Base-by-base conservation (phyloP, 768 basidiomycete genomes). In the Zangia roseola region DNA sequence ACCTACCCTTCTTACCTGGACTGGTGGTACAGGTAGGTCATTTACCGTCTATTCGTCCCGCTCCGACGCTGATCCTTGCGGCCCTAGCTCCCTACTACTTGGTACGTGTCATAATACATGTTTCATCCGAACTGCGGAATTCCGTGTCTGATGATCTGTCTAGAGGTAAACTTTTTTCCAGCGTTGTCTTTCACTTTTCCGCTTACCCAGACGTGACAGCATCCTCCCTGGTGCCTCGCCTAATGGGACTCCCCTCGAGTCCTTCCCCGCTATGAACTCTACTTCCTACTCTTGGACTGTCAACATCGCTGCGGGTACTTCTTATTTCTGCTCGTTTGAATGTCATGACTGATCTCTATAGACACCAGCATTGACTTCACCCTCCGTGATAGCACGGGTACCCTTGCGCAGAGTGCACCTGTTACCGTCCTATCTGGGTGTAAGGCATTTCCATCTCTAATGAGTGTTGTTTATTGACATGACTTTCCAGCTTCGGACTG, bases 341-440 rank as follows among this genome's bases (percentile, higher is more conserved):
- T 13, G 21, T 10, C 8, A 4, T 13, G 19, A 24, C 36, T 6
- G 20, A 47, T 20, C 5, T 21, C 7, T 4, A 6, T 26, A 81
- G 84, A 72, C n/a, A 77, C 75, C 5, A 62, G 55, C 34, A 63
- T 91, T 47, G 83, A 79, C 43, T 62, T 91, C 24, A 73, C 69
- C 12, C 51, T 93, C 53, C 78, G 77, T 61, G 91, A 94, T 59
- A 64, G 48, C 47, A 78, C 70, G 26, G 91, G 91, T 58, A 0
- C 19, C 0, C 21, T 62, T 40, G 72, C 63, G 0, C 82, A 82
- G 57, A 68, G 77, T 3, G 86, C 76, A 6, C 26, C 80, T 3
- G 75, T 89, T 72, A 71, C 65, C 14, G 61, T 88, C 53, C 56
- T 63, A 25, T 0, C 68, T 7, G 74, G 82, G 42, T 33, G 87